Conservation (phyloP, 345 rosid species). For the Pistacia atlantica region DNA sequence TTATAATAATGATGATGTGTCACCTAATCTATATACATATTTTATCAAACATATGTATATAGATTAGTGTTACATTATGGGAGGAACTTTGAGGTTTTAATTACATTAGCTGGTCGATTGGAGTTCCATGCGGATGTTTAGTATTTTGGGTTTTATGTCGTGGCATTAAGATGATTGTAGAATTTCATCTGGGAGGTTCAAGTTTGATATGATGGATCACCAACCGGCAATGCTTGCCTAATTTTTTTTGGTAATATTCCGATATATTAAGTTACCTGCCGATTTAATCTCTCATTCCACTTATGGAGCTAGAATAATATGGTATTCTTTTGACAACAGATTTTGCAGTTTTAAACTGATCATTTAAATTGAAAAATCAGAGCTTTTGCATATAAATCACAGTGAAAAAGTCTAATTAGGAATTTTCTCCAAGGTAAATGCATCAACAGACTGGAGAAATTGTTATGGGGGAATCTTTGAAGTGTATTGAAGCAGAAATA, state of each 20-base stretch:
- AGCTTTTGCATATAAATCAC: background rate
- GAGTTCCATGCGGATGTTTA: background rate
- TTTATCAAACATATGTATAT: background rate
- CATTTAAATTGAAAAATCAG: background rate
- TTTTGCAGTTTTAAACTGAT: background rate
- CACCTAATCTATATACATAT: no score
- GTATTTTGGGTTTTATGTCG: background rate
- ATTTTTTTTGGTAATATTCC: background rate
- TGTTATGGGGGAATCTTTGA: background rate
- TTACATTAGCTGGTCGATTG: no score
- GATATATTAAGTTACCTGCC: no score
- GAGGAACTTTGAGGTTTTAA: background rate
- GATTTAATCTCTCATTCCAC: background rate
- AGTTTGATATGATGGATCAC: constrained; percentile 7
- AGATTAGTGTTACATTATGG: background rate
- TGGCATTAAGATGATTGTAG: background rate
- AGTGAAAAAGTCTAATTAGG: background rate
- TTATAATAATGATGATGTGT: background rate
- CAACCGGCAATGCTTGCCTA: constrained; percentile 7
- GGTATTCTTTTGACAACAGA: background rate
- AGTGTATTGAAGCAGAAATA: background rate
- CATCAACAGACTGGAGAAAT: background rate
- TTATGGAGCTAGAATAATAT: background rate
- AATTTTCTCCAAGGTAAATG: background rate
- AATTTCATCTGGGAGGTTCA: background rate